These are phyloP conservation scores for Zea luxurians DNA, from an alignment of 176 grass and related monocot genomes.

Conservation along the genomic window DNA sequence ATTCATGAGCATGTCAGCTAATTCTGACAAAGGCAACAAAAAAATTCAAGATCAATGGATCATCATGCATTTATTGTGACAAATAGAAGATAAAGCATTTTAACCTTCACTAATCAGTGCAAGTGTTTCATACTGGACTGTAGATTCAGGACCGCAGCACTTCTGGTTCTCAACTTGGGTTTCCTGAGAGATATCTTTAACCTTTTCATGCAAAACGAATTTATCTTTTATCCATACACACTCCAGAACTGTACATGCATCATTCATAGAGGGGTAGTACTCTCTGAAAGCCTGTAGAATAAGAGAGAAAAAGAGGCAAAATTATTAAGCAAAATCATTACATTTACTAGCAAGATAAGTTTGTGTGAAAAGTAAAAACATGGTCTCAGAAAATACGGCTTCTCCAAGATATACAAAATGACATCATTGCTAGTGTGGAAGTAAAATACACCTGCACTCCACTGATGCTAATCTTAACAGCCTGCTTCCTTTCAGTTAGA, in stretches of 20 bases:
- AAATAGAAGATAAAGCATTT: conserved; percentile 13
- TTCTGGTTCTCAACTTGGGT: conserved; percentile 36
- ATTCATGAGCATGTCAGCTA: neutral
- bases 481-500: conserved; percentile 74
- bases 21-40: conserved; percentile 9
- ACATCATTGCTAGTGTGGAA: conserved; percentile 17
- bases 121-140: conserved; percentile 55
- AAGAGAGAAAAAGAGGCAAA: neutral
- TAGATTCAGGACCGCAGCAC: conserved; percentile 10
- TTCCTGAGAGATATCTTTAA: no score
- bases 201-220: conserved; percentile 29
- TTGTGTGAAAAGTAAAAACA: conserved; percentile 7
- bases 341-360: conserved; percentile 14
- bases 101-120: conserved; percentile 46
- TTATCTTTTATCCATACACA: conserved; percentile 76
- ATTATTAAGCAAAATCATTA: conserved; percentile 2
- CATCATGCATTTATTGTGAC: neutral
- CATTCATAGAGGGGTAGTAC: conserved; percentile 49
- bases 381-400: neutral
- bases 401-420: conserved; percentile 10
- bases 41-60: conserved; percentile 20
- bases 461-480: conserved; percentile 70
- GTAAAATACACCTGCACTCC: conserved; percentile 64
- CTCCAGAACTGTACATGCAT: conserved; percentile 37
- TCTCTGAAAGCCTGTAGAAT: conserved; percentile 63